These are phyloP conservation scores for Chlorella sp. DNA, from an alignment of 139 green algal species.

Conservation along the genomic window DNA sequence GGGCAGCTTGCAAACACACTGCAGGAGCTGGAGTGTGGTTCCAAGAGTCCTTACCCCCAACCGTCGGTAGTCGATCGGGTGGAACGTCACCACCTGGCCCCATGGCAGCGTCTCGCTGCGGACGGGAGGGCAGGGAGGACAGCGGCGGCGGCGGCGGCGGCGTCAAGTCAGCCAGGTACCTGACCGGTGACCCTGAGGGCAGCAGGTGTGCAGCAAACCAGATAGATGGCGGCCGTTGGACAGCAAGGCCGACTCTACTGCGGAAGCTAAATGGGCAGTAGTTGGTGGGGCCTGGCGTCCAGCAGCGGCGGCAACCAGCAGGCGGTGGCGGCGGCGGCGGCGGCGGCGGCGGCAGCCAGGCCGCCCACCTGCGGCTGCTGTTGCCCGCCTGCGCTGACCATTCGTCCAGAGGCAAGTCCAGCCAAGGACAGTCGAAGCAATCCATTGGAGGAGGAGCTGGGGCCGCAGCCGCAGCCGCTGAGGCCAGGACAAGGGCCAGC, in stretches of 20 bases:
- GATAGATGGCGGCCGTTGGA: neutral
- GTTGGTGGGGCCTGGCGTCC: no score
- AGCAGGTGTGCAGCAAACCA: neutral
- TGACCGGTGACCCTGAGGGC: no score
- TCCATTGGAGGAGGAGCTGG: no score
- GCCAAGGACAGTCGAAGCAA: constrained; percentile 24
- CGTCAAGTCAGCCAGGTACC: no score
- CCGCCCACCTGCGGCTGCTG: neutral
- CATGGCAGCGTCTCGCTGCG: constrained; percentile 14
- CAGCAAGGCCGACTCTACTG: neutral
- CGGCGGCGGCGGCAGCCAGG: neutral
- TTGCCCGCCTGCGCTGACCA: constrained; percentile 1
- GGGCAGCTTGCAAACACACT: no score
- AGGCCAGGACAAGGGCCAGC: no score
- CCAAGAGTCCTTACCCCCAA: no score
- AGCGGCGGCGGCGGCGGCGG: neutral
- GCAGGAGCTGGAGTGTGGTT: no score
- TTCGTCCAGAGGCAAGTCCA: constrained; percentile 18
- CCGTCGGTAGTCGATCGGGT: neutral
- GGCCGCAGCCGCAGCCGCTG: no score
- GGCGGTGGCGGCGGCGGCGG: neutral
- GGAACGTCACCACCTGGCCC: constrained; percentile 8
- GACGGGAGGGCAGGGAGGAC: neutral
- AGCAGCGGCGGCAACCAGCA: no score
- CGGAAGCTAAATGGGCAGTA: neutral